A percentile compares a stretch with the other conserved stretches of the same genome.
Conservation (phyloP, 768 basidiomycete genomes). For the Podaxis sp. region DNA sequence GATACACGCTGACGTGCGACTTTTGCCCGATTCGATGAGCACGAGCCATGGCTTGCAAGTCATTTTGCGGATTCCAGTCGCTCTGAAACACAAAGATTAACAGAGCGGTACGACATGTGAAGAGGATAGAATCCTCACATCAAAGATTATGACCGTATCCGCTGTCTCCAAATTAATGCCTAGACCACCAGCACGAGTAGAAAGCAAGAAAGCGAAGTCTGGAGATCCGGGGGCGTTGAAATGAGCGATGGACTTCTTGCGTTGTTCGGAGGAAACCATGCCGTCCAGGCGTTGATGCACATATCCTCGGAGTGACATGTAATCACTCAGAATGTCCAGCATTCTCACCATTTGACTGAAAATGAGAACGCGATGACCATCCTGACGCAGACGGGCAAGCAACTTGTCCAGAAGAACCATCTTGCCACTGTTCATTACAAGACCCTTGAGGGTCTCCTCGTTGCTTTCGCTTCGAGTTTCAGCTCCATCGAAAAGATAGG, state of each 20-base stretch:
- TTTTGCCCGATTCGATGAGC: conserved; percentile 99
- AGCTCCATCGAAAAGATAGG: conserved; percentile 96
- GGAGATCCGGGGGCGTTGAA: conserved; percentile 92
- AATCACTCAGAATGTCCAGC: conserved; percentile 97
- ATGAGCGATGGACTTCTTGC: conserved; percentile 95
- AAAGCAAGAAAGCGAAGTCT: conserved; percentile 96
- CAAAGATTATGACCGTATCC: conserved; percentile 98
- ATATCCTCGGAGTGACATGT: conserved; percentile 88
- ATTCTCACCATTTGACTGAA: conserved; percentile 99
- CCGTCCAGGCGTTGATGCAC: conserved; percentile 94
- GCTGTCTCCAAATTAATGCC: conserved; percentile 99
- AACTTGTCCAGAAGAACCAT: conserved; percentile 98
- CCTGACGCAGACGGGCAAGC: conserved; percentile 82
- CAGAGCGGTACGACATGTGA: conserved; percentile 5
- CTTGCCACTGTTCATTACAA: conserved; percentile 98
- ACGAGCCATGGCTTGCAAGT: conserved; percentile 98
- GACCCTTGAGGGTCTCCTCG: conserved; percentile 90
- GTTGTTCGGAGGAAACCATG: conserved; percentile 87
- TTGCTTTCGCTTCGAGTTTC: conserved; percentile 59
- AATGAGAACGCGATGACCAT: conserved; percentile 95
- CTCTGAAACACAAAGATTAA: conserved; percentile 50
- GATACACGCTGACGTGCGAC: conserved; percentile 97
- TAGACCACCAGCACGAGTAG: conserved; percentile 94
- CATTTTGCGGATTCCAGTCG: conserved; percentile 99
- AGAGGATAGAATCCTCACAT: conserved; percentile 54